A percentile compares a stretch with the other conserved stretches of the same genome.
Conservation (phyloP, 129 eudicot species). For the sunflower (Helianthus annuus) region HanXRQr2.0-SUNRISE NC_035449.2:60005861-60006360, state of each 20-base stretch:
- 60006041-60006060: conserved; percentile 81
- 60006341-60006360: conserved; percentile 41
- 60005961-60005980: neutral
- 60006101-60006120: conserved; percentile 93
- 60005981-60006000: conserved; percentile 8
- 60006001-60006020: conserved; percentile 53
- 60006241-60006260: conserved; percentile 81
- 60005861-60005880: conserved; percentile 60
- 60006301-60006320: conserved; percentile 61
- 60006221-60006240: conserved; percentile 86
- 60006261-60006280: conserved; percentile 58
- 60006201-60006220: conserved; percentile 87
- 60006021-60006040: conserved; percentile 91
- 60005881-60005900: conserved; percentile 62
- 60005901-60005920: conserved; percentile 50
- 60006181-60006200: conserved; percentile 8
- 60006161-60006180: neutral
- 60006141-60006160: neutral
- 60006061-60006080: conserved; percentile 56
- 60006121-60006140: conserved; percentile 59
- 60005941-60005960: neutral
- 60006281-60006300: conserved; percentile 53
- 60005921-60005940: conserved; percentile 57
- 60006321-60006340: conserved; percentile 75
- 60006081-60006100: conserved; percentile 69